These are phyloP conservation scores for Solanum tarijense DNA, from an alignment of 257 asterid genomes.

Conservation along the genomic window DNA sequence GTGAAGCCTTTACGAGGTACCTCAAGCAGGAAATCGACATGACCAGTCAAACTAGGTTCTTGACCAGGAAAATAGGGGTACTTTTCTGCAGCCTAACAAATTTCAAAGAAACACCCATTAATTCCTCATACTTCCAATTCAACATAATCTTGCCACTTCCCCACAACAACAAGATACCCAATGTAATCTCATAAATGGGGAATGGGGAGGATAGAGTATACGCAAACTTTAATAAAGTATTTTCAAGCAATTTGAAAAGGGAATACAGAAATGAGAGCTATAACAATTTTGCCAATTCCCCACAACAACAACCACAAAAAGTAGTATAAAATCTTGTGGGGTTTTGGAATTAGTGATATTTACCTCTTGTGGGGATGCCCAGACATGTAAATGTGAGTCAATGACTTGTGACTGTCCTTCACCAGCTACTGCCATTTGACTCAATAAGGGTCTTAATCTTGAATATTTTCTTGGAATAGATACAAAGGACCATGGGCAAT, in stretches of 20 bases:
- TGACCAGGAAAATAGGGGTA: constrained; percentile 82
- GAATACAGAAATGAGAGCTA: background rate
- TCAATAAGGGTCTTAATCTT: background rate
- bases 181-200: background rate
- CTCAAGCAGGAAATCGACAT: constrained; percentile 66
- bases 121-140: background rate
- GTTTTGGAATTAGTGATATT: background rate
- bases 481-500: background rate
- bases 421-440: constrained; percentile 28
- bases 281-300: background rate
- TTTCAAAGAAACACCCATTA: background rate
- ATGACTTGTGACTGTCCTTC: constrained; percentile 21
- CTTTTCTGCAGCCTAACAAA: constrained; percentile 54
- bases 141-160: background rate
- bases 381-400: constrained; percentile 88
- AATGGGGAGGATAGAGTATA: rapidly evolving
- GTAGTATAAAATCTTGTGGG: background rate
- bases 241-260: background rate
- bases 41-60: constrained; percentile 68
- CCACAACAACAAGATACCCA: background rate
- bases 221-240: background rate
- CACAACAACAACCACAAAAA: background rate
- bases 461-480: constrained; percentile 5
- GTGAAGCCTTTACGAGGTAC: constrained; percentile 14
- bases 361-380: constrained; percentile 77